Evolutionary conservation across 495 filamentous ascomycete species (phyloP).

Genomic region (Talaromyces wortmannii): DNA sequence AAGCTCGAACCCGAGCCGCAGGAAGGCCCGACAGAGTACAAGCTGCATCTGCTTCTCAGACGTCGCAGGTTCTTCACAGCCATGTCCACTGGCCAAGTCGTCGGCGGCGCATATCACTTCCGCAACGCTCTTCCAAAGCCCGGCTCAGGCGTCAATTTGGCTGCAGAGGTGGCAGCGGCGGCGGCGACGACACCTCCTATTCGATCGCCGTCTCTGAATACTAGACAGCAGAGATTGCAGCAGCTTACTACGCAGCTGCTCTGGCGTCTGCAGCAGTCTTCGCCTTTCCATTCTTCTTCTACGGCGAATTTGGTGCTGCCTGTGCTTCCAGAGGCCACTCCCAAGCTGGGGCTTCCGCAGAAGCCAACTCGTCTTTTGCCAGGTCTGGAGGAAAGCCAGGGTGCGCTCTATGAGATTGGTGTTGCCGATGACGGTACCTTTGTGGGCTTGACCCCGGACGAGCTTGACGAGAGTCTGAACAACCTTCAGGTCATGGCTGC

Average conservation of each 20-base stretch:
- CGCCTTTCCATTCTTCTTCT: slow-evolving; percentile 77
- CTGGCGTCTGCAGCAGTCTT: slow-evolving; percentile 93
- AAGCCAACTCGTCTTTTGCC: slow-evolving; percentile 62
- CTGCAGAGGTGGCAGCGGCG: slow-evolving; percentile 19
- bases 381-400: slow-evolving; percentile 85
- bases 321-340: slow-evolving; percentile 56
- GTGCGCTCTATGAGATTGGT: slow-evolving; percentile 93
- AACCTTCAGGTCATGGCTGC: slow-evolving; percentile 85
- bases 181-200: slow-evolving; percentile 19
- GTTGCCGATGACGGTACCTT: slow-evolving; percentile 92
- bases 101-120: slow-evolving; percentile 54
- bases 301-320: slow-evolving; percentile 65
- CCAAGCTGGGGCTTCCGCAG: slow-evolving; percentile 43
- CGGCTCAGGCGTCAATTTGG: slow-evolving; percentile 14
- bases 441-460: slow-evolving; percentile 82
- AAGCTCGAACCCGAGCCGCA: slow-evolving; percentile 88
- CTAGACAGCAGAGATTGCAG: slow-evolving; percentile 75
- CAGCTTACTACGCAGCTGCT: slow-evolving; percentile 91
- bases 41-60: slow-evolving; percentile 83
- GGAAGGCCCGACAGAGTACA: slow-evolving; percentile 92
- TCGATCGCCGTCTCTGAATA: slow-evolving; percentile 27
- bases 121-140: slow-evolving; percentile 15
- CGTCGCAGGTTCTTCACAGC: slow-evolving; percentile 66
- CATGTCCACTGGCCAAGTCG: slow-evolving; percentile 52
- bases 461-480: slow-evolving; percentile 81